Evolutionary conservation across 2,329 filamentous ascomycete species (phyloP).

Genomic region (Colletotrichum sublineola): DNA sequence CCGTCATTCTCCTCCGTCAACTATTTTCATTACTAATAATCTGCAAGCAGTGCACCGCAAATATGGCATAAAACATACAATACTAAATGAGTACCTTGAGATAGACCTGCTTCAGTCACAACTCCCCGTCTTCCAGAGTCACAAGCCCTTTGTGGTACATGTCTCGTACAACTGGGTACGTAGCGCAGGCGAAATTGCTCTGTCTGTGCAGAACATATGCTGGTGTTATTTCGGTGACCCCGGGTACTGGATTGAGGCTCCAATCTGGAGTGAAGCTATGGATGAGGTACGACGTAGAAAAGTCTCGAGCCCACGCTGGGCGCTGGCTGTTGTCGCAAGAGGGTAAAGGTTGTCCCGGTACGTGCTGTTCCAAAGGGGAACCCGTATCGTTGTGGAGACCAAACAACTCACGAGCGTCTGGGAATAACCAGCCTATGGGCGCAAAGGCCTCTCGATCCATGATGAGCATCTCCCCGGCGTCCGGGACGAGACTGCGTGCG

Average conservation of each 20-base stretch:
- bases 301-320: slow-evolving; percentile 43
- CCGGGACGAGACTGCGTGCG: slow-evolving; percentile 62
- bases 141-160: slow-evolving; percentile 43
- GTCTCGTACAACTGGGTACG: slow-evolving; percentile 44
- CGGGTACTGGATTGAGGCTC: slow-evolving; percentile 14
- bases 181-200: slow-evolving; percentile 46
- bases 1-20: not conserved
- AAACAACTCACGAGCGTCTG: slow-evolving; percentile 41
- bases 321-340: not conserved
- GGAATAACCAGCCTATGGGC: slow-evolving; percentile 43
- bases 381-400: slow-evolving; percentile 38
- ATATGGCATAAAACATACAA: no score
- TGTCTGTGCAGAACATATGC: slow-evolving; percentile 44
- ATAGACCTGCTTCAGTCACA: not conserved
- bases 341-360: slow-evolving; percentile 20
- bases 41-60: not conserved
- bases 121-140: slow-evolving; percentile 30
- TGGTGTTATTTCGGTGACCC: slow-evolving; percentile 40
- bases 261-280: slow-evolving; percentile 44
- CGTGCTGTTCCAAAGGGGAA: slow-evolving; percentile 8
- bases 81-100: not conserved
- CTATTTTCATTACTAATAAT: not conserved
- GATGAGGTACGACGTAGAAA: slow-evolving; percentile 44
- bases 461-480: slow-evolving; percentile 46
- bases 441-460: slow-evolving; percentile 46